A percentile compares a stretch with the other conserved stretches of the same genome.
Conservation (phyloP, 352 stramenopile genomes). For the Globisporangium orthogonon region DNA sequence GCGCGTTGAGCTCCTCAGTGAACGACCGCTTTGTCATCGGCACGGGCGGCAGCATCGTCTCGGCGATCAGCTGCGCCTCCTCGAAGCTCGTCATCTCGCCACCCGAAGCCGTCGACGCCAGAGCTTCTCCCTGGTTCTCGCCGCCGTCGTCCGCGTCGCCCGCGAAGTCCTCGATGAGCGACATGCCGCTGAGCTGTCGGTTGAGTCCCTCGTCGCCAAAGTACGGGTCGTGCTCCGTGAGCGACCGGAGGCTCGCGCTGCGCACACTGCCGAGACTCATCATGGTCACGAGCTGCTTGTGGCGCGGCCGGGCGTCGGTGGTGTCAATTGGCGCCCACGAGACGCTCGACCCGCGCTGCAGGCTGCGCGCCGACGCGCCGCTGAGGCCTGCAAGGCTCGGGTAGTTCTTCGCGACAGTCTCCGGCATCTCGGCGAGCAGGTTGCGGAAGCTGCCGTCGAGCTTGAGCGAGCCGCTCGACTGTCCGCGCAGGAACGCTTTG, state of each 20-base stretch:
- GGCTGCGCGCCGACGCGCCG: slow-evolving; percentile 6
- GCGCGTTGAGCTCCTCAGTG: slow-evolving; percentile 30
- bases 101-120: background rate
- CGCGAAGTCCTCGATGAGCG: slow-evolving; percentile 17
- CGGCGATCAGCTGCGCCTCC: slow-evolving; percentile 20
- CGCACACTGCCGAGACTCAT: slow-evolving; percentile 50
- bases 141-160: slow-evolving; percentile 11
- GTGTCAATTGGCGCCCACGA: slow-evolving; percentile 17
- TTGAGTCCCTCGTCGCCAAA: slow-evolving; percentile 42
- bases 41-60: slow-evolving; percentile 24
- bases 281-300: slow-evolving; percentile 31
- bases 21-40: slow-evolving; percentile 25
- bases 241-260: slow-evolving; percentile 42
- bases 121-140: slow-evolving; percentile 3
- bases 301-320: background rate
- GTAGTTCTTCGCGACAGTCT: slow-evolving; percentile 9
- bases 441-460: slow-evolving; percentile 21
- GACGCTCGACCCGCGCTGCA: slow-evolving; percentile 13
- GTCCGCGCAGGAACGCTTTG: slow-evolving; percentile 45
- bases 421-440: slow-evolving; percentile 18
- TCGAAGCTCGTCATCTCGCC: slow-evolving; percentile 22
- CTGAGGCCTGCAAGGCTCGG: slow-evolving; percentile 6
- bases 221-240: slow-evolving; percentile 43
- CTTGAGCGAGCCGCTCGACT: slow-evolving; percentile 38
- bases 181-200: slow-evolving; percentile 43